Evolutionary conservation across 1,139 yeast species (phyloP), one percentile per base, ranked within the genome.

Genomic region (Geotrichum histeridarum): DNA sequence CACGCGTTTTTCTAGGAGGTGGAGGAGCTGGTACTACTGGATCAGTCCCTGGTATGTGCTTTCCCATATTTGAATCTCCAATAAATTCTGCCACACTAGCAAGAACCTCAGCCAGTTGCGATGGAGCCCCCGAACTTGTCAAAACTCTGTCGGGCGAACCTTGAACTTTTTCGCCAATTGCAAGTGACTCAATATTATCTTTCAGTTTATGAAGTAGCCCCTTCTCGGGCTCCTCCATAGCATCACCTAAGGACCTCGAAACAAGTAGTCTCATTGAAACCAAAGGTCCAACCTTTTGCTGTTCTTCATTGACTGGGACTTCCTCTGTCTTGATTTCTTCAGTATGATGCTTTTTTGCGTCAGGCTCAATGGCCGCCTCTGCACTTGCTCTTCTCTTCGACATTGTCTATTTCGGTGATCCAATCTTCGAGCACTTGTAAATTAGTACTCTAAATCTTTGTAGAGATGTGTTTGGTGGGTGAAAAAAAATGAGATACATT

Each of bases 111-210:
- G 53, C 54, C 32, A 53, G 12, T 14, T 45, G 50, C 2, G 15
- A n/a, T 8, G 44, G 22, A 11, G 33, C 42, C 9, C 46, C 55
- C 8, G 11, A 9, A 7, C 31, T 22, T n/a, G 53, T 41, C n/a
- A 54, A 36, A 11, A 51, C 39, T 32, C 56, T n/a, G 39, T 54
- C 56, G 30, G 46, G 46, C n/a, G 56, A 43, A 22, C 56, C 56
- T 35, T 42, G 30, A 3, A 54, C 17, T 39, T 50, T 54, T 46
- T 54, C 56, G 15, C 54, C 38, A 11, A 54, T 41, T 8, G 14
- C 36, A 33, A 53, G 5, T 2, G 47, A 35, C 14, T 49, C 48
- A 31, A 31, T 30, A 0, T 15, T 7, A 17, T 39, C 43, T 22
- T 39, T 44, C 18, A 53, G 41, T 11, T 14, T 9, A 8, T 27